Conservation (phyloP, 2,329 filamentous ascomycete species). For the Cordyceps javanica region DNA sequence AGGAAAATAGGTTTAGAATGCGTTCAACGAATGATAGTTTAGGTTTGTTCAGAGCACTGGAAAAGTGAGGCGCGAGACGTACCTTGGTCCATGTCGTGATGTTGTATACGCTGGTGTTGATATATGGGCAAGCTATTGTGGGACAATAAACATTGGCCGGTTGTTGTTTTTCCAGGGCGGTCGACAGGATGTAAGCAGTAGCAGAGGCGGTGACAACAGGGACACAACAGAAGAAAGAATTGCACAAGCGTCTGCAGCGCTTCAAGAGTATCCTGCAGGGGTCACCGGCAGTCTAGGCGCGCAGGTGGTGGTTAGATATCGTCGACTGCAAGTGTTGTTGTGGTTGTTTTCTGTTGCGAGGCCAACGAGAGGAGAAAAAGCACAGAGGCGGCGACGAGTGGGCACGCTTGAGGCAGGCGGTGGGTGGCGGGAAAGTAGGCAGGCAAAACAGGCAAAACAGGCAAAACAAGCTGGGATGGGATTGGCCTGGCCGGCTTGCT, state of each 20-base stretch:
- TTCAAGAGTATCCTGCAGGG: constrained; percentile 14
- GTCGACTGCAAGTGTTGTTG: constrained; percentile 29
- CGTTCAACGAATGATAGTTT: not conserved
- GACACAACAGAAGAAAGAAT: constrained; percentile 13
- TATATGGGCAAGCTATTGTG: constrained; percentile 25
- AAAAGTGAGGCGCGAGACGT: constrained; percentile 15
- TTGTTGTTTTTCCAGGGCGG: constrained; percentile 18
- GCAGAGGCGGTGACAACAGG: not conserved
- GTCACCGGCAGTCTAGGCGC: constrained; percentile 17
- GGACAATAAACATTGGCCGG: constrained; percentile 36
- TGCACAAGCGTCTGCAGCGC: constrained; percentile 10
- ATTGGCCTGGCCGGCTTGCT: constrained; percentile 5
- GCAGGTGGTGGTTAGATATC: constrained; percentile 25
- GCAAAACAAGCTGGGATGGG: not conserved
- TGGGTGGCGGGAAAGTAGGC: not conserved
- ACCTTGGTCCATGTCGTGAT: constrained; percentile 30
- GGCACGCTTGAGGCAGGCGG: not conserved
- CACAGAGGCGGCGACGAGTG: constrained; percentile 17
- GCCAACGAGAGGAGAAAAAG: constrained; percentile 34
- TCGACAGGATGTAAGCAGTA: not conserved
- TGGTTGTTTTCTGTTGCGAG: constrained; percentile 39
- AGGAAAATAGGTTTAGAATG: constrained; percentile 3
- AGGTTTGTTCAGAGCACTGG: not conserved
- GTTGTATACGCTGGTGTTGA: constrained; percentile 21
- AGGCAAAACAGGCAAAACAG: too few species aligned